A percentile compares a stretch with the other conserved stretches of the same genome.
phyloP scores from a whole-genome alignment of 176 grass and related monocot species.

The Melocanna baccifera region DNA sequence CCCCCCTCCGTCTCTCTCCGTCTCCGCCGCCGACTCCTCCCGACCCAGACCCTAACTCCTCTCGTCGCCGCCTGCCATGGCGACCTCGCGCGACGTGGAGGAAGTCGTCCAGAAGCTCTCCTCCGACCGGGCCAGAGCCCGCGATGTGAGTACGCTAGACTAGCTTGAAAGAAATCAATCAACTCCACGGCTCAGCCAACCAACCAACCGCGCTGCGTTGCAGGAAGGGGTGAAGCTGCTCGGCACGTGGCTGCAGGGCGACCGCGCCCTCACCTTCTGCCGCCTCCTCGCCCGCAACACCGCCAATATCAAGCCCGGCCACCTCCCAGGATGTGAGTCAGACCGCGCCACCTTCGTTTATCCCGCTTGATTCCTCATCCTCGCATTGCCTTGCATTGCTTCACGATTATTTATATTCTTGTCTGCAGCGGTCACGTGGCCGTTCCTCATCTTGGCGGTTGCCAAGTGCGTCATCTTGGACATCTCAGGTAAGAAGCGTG shows the following conservation, averaged over 20 bases:
- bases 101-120: slow-evolving; percentile 74
- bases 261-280: slow-evolving; percentile 57
- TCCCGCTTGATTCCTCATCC: not conserved
- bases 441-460: slow-evolving; percentile 49
- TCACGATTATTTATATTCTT: not conserved
- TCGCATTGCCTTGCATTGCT: not conserved
- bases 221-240: slow-evolving; percentile 86
- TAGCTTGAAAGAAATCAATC: not conserved
- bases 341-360: not conserved
- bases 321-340: slow-evolving; percentile 44
- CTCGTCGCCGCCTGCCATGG: slow-evolving; percentile 28
- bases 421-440: slow-evolving; percentile 73
- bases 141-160: slow-evolving; percentile 48
- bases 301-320: slow-evolving; percentile 38
- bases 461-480: slow-evolving; percentile 49
- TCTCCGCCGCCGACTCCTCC: not conserved
- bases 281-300: slow-evolving; percentile 61
- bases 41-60: slow-evolving; percentile 20
- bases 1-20: not conserved
- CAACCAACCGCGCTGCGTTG: not conserved
- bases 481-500: slow-evolving; percentile 63
- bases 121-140: slow-evolving; percentile 62
- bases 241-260: slow-evolving; percentile 63
- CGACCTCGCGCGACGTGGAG: slow-evolving; percentile 57
- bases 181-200: not conserved